phyloP scores from a whole-genome alignment of 2,329 filamentous ascomycete species.

The Epichloe scottii region DNA sequence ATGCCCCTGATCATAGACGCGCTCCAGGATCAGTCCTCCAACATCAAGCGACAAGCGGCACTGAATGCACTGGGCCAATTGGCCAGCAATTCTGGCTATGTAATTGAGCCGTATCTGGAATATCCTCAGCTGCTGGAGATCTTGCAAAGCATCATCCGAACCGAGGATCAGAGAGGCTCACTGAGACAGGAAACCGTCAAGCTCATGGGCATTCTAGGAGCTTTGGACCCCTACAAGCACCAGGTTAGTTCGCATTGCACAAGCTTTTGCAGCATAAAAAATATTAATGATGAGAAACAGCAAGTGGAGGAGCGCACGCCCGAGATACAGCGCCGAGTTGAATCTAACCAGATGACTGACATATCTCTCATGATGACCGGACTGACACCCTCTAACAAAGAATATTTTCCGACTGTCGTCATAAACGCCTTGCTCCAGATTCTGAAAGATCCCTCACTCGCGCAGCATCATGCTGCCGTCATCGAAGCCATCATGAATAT shows the following conservation, averaged over 20 bases:
- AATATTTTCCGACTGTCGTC: constrained; percentile 96
- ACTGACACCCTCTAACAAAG: constrained; percentile 88
- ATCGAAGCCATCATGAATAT: constrained; percentile 99
- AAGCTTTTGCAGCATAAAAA: not conserved
- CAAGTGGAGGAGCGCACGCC: constrained; percentile 84
- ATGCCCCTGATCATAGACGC: constrained; percentile 95
- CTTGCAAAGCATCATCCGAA: constrained; percentile 85
- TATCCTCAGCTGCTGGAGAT: constrained; percentile 90
- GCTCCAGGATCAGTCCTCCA: constrained; percentile 85
- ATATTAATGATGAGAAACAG: constrained; percentile 11
- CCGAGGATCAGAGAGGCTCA: constrained; percentile 70
- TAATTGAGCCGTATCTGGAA: constrained; percentile 89
- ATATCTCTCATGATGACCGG: constrained; percentile 98
- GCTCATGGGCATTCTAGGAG: constrained; percentile 86
- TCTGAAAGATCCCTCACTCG: constrained; percentile 77
- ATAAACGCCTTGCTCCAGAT: constrained; percentile 92
- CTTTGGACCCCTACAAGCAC: constrained; percentile 90
- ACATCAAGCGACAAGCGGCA: constrained; percentile 80
- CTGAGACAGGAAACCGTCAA: constrained; percentile 92
- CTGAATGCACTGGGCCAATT: constrained; percentile 83
- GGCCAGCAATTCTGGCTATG: constrained; percentile 92
- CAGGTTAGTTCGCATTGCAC: constrained; percentile 36
- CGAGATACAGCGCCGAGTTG: constrained; percentile 58
- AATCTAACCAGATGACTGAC: constrained; percentile 64
- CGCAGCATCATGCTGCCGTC: constrained; percentile 83